These are phyloP conservation scores for Leptodermis oblonga DNA, from an alignment of 257 asterid species.

Conservation along the genomic window DNA sequence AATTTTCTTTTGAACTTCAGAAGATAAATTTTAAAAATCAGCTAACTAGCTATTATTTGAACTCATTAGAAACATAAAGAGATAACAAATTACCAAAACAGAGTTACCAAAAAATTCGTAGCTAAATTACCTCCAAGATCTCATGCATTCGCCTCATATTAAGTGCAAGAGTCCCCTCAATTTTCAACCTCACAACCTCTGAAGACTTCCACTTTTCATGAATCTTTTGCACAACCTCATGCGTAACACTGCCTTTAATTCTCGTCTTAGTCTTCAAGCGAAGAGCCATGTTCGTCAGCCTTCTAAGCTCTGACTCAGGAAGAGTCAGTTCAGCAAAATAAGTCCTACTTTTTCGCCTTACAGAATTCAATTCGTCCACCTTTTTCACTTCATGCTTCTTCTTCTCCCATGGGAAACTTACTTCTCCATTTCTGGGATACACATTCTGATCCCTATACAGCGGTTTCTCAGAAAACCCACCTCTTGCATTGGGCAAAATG, in stretches of 20 bases:
- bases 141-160: constrained; percentile 91
- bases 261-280: constrained; percentile 63
- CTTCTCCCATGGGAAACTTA: constrained; percentile 87
- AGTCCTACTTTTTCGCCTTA: constrained; percentile 52
- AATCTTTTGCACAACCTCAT: constrained; percentile 69
- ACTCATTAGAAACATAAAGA: not conserved
- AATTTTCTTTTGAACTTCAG: not conserved
- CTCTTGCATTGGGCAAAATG: constrained; percentile 67
- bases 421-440: constrained; percentile 35
- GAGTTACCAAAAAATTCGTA: not conserved
- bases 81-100: not conserved
- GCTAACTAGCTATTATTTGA: not conserved
- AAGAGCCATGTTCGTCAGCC: constrained; percentile 70
- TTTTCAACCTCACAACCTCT: constrained; percentile 80
- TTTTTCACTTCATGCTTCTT: constrained; percentile 42
- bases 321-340: constrained; percentile 75
- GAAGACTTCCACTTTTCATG: constrained; percentile 79
- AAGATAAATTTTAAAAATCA: not conserved
- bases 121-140: constrained; percentile 77
- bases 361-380: constrained; percentile 37
- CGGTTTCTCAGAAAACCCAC: constrained; percentile 60
- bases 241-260: constrained; percentile 75
- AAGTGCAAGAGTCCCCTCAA: constrained; percentile 89
- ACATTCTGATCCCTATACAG: constrained; percentile 56
- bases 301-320: constrained; percentile 66